Evolutionary conservation across 2,329 filamentous ascomycete genomes (phyloP).

Genomic region (Cytospora mali): DNA sequence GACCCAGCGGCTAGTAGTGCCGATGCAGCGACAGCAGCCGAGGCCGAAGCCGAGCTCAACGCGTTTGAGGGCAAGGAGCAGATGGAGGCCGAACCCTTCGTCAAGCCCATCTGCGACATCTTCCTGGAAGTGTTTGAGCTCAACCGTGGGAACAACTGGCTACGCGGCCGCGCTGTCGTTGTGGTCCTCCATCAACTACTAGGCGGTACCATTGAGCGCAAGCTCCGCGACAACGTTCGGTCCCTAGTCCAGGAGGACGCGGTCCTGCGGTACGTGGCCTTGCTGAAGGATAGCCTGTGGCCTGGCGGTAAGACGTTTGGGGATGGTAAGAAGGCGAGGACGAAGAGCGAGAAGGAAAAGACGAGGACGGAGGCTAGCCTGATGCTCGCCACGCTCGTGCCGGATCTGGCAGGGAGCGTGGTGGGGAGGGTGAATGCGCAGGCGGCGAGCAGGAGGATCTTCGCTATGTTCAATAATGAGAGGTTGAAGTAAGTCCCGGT

Average conservation of each 20-base stretch:
- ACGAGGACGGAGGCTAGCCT: slow-evolving; percentile 85
- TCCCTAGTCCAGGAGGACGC: slow-evolving; percentile 76
- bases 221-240: slow-evolving; percentile 83
- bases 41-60: slow-evolving; percentile 91
- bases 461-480: slow-evolving; percentile 89
- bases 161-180: slow-evolving; percentile 91
- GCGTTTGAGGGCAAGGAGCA: slow-evolving; percentile 82
- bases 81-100: slow-evolving; percentile 74
- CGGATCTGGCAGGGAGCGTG: slow-evolving; percentile 89
- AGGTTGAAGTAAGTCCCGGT: slow-evolving; percentile 73
- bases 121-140: slow-evolving; percentile 96
- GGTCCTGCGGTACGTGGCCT: slow-evolving; percentile 72
- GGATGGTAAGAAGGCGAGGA: slow-evolving; percentile 58
- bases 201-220: slow-evolving; percentile 93
- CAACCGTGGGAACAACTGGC: slow-evolving; percentile 95
- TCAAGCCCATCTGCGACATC: slow-evolving; percentile 97
- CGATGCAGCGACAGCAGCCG: slow-evolving; percentile 58
- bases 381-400: slow-evolving; percentile 85
- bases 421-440: slow-evolving; percentile 92
- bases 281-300: slow-evolving; percentile 81
- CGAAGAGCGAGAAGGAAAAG: slow-evolving; percentile 71
- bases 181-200: slow-evolving; percentile 95
- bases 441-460: slow-evolving; percentile 82
- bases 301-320: slow-evolving; percentile 56
- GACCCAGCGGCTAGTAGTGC: slow-evolving; percentile 53